Conservation (phyloP, 441 rosid species). For the Cnidoscolus chayamansa region DNA sequence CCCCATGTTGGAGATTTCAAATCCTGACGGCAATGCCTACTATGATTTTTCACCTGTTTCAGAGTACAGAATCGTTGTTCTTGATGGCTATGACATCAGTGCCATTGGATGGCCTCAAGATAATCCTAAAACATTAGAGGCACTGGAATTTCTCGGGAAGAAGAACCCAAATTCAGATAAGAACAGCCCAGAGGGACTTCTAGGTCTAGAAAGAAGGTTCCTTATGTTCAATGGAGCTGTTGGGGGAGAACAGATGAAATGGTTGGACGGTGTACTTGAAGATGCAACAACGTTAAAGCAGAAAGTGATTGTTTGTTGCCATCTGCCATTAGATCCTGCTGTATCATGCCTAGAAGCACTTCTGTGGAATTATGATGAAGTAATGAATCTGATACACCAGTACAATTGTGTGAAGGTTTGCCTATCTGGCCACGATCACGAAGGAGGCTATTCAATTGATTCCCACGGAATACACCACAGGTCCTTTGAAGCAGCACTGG, state of each 20-base stretch:
- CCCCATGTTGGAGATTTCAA: conserved; percentile 62
- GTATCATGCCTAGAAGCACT: conserved; percentile 50
- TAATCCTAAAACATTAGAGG: conserved; percentile 67
- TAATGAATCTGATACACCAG: conserved; percentile 64
- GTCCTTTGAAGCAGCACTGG: conserved; percentile 80
- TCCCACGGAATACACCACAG: conserved; percentile 75
- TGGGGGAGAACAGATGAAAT: conserved; percentile 69
- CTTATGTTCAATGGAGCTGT: conserved; percentile 89
- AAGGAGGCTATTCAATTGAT: conserved; percentile 73
- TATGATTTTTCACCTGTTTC: conserved; percentile 85
- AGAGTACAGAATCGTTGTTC: conserved; percentile 61
- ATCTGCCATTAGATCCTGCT: conserved; percentile 68
- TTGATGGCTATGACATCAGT: conserved; percentile 85
- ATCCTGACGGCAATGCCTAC: conserved; percentile 50
- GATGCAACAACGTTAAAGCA: conserved; percentile 62
- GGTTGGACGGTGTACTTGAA: conserved; percentile 67
- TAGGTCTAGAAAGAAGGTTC: conserved; percentile 67
- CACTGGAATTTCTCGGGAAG: conserved; percentile 53
- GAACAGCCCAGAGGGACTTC: conserved; percentile 74
- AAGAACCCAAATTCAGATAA: conserved; percentile 77
- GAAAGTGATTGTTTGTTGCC: conserved; percentile 74
- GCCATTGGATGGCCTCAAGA: conserved; percentile 79
- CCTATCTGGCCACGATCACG: conserved; percentile 80
- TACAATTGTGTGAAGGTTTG: conserved; percentile 71
- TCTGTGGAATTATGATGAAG: conserved; percentile 82